phyloP scores from a whole-genome alignment of 192 early-diverging fungal species.

The Linnemannia hyalina region DNA sequence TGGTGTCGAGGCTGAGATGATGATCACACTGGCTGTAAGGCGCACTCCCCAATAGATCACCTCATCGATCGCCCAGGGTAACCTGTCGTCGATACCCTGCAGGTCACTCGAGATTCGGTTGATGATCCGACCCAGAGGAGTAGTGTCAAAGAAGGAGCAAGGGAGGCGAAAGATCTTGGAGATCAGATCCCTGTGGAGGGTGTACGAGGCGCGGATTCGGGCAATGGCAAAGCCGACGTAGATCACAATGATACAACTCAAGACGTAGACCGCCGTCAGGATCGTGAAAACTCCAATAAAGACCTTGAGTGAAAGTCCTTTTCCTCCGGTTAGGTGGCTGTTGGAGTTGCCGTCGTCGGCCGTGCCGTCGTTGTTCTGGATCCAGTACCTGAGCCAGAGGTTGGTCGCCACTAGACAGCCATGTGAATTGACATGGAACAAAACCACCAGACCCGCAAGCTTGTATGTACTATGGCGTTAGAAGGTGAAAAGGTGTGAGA shows the following conservation, averaged over 20 bases:
- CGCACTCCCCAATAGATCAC: conserved; percentile 64
- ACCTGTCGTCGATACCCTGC: conserved; percentile 62
- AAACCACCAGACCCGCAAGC: conserved; percentile 61
- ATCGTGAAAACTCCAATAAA: conserved; percentile 30
- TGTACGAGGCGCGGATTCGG: conserved; percentile 67
- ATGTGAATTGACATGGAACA: conserved; percentile 58
- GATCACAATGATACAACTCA: conserved; percentile 16
- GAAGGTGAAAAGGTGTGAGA: not conserved
- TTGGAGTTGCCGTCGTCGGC: conserved; percentile 13
- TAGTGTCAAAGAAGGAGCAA: conserved; percentile 89
- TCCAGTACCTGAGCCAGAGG: conserved; percentile 75
- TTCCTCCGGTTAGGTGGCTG: conserved; percentile 28
- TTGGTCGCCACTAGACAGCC: conserved; percentile 61
- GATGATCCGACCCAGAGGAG: conserved; percentile 77
- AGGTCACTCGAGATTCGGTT: conserved; percentile 92
- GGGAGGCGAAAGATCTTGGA: conserved; percentile 72
- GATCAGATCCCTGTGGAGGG: conserved; percentile 69
- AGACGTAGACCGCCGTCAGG: conserved; percentile 16
- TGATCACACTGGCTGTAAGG: conserved; percentile 64
- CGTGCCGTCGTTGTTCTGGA: conserved; percentile 52
- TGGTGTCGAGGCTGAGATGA: conserved; percentile 76
- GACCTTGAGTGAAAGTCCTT: conserved; percentile 55
- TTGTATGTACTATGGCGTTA: conserved; percentile 26
- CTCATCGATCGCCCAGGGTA: conserved; percentile 62
- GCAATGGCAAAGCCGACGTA: conserved; percentile 48